Evolutionary conservation across 2,329 filamentous ascomycete species (phyloP), one percentile per base, ranked within the genome.

Genomic region (Fusarium sp.): DNA sequence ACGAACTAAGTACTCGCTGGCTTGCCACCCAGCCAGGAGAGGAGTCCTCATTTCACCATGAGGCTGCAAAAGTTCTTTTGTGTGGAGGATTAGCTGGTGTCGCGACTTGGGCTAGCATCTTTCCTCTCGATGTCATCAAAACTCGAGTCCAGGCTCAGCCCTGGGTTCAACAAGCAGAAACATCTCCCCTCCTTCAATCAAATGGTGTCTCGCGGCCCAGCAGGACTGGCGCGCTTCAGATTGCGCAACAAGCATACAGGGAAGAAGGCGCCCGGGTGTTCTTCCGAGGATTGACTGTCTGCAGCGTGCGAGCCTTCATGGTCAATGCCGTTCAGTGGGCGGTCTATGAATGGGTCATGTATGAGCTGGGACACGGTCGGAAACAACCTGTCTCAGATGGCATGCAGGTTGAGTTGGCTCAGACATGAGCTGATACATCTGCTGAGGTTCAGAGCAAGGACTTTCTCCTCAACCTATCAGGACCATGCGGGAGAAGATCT

Each of bases 261-360:
- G 85, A 87, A 50, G 91, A 90, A 33, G 93, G 94, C 0, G 38
- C 86, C 10, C 81, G 83, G 35, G 87, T 90, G 1, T 95, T 95
- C 83, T 95, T 94, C 80, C 87, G 91, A 33, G 94, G 94, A 0
- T 82, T 98, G 47, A 90, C 91, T 1, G 87, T 98, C 35, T 98
- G 96, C 82, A 97, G 94, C 82, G 83, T 93, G 10, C 87, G 96
- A 75, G 96, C 96, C 0, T 98, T 98, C 81, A 86, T 97, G 62
- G 96, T 98, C 43, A 98, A 98, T 85, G 95, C 96, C 3, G 93
- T 94, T n/a, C 88, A 95, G 85, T 98, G 95, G 95, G 93, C 93
- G 27, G 90, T 94, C 7, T 98, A 98, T 81, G 95, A 98, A 84
- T 95, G 93, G 91, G 90, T 94, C 78, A 96, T 98, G 93, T 80